Conservation (phyloP, 495 filamentous ascomycete species). For the Tetracladium setigerum region DNA sequence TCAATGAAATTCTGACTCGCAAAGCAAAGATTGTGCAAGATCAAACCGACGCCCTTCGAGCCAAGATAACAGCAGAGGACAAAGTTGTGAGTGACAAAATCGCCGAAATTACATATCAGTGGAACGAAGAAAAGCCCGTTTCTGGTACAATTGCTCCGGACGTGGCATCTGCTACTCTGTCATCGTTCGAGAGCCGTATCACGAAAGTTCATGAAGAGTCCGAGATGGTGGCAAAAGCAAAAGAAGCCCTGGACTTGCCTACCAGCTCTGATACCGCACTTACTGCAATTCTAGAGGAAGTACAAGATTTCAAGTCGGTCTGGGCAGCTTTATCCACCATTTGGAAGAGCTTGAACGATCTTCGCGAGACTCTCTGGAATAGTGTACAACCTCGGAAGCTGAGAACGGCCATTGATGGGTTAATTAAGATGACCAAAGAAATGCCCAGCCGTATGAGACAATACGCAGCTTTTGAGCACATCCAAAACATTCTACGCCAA, state of each 20-base stretch:
- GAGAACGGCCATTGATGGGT: constrained; percentile 73
- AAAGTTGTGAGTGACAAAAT: constrained; percentile 84
- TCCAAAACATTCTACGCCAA: constrained; percentile 83
- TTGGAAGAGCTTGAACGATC: constrained; percentile 93
- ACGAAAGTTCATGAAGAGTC: constrained; percentile 76
- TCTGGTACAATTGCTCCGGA: constrained; percentile 88
- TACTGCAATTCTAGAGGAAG: constrained; percentile 79
- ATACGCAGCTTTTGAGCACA: constrained; percentile 97
- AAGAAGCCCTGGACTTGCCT: constrained; percentile 90
- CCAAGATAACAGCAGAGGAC: constrained; percentile 95
- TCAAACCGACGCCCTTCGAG: constrained; percentile 86
- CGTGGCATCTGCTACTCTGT: constrained; percentile 71
- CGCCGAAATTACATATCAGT: constrained; percentile 67
- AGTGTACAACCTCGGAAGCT: constrained; percentile 90
- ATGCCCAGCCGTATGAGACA: constrained; percentile 99
- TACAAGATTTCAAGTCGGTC: constrained; percentile 97
- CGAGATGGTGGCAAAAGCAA: constrained; percentile 91
- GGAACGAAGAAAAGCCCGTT: constrained; percentile 94
- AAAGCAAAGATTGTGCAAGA: constrained; percentile 93
- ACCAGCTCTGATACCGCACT: constrained; percentile 69
- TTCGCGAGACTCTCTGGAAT: constrained; percentile 85
- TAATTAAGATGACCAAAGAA: constrained; percentile 97
- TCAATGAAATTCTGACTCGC: constrained; percentile 80
- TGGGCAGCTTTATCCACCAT: constrained; percentile 93
- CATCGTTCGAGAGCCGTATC: constrained; percentile 72